Percentiles rank a stretch among this genome's conserved stretches.
These are phyloP conservation scores for Iberis amara DNA, from an alignment of 441 rosid species.

Conservation along the genomic window DNA sequence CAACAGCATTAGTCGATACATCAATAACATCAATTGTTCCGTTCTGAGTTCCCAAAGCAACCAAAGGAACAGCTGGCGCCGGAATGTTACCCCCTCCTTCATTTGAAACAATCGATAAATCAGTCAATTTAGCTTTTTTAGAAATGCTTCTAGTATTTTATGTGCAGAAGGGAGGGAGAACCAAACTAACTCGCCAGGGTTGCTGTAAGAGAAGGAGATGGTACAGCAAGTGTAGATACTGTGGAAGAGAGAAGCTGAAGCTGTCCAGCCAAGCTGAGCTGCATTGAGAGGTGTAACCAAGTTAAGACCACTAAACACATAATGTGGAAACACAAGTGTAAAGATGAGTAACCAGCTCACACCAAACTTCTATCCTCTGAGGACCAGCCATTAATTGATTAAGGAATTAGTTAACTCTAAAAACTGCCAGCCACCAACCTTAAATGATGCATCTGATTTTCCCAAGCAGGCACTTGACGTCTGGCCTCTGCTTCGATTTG, in stretches of 20 bases:
- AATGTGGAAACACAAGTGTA: conserved; percentile 23
- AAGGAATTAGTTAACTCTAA: conserved; percentile 16
- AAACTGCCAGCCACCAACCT: conserved; percentile 46
- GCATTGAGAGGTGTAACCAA: conserved; percentile 37
- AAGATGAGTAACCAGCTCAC: conserved; percentile 19
- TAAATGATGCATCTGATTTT: conserved; percentile 46
- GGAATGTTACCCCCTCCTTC: conserved; percentile 94
- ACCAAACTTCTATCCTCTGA: conserved; percentile 19
- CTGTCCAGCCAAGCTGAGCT: conserved; percentile 80
- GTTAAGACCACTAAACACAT: conserved; percentile 20
- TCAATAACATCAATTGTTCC: conserved; percentile 85
- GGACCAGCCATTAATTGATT: conserved; percentile 17
- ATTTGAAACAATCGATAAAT: conserved; percentile 31
- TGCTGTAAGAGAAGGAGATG: conserved; percentile 91
- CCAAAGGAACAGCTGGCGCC: conserved; percentile 92
- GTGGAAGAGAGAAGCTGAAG: conserved; percentile 96
- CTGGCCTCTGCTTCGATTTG: conserved; percentile 37
- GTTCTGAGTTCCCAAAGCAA: conserved; percentile 94
- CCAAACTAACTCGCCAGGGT: conserved; percentile 84
- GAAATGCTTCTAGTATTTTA: conserved; percentile 6
- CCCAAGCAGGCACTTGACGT: conserved; percentile 32
- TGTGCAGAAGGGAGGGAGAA: conserved; percentile 21
- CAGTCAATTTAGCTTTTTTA: conserved; percentile 18
- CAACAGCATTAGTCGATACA: conserved; percentile 90
- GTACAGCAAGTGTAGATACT: conserved; percentile 88